phyloP scores from a whole-genome alignment of 345 rosid genomes.

The Mercurialis annua region DNA sequence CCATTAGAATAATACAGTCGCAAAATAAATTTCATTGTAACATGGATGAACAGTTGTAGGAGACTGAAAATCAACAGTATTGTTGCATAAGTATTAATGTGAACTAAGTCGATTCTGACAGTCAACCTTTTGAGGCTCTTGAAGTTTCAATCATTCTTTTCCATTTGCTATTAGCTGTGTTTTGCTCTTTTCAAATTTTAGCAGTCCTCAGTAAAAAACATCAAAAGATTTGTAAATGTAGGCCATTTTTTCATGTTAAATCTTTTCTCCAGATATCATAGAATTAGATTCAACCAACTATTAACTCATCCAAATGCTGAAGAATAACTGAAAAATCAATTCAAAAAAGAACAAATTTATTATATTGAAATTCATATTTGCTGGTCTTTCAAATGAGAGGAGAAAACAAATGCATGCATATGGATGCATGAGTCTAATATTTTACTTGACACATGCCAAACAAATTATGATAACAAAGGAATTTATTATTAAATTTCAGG shows the following conservation, averaged over 20 bases:
- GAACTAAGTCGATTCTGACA: background rate
- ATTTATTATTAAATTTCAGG: background rate
- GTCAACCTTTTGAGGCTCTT: background rate
- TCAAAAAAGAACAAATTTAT: background rate
- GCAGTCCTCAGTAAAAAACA: background rate
- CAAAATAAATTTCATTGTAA: too few species aligned
- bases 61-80: background rate
- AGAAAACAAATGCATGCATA: background rate
- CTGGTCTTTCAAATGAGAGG: background rate
- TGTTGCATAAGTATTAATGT: background rate
- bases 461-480: background rate
- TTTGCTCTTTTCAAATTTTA: background rate
- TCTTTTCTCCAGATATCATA: background rate
- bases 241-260: background rate
- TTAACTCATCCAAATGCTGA: too few species aligned
- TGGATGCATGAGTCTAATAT: background rate
- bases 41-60: background rate
- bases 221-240: background rate
- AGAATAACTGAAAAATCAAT: background rate
- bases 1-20: background rate
- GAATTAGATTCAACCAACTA: background rate
- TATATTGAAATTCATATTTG: background rate
- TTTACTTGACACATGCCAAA: background rate
- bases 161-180: background rate
- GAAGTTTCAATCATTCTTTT: background rate